Evolutionary conservation across 2,329 filamentous ascomycete species (phyloP).

Genomic region (Zasmidium cellare): DNA sequence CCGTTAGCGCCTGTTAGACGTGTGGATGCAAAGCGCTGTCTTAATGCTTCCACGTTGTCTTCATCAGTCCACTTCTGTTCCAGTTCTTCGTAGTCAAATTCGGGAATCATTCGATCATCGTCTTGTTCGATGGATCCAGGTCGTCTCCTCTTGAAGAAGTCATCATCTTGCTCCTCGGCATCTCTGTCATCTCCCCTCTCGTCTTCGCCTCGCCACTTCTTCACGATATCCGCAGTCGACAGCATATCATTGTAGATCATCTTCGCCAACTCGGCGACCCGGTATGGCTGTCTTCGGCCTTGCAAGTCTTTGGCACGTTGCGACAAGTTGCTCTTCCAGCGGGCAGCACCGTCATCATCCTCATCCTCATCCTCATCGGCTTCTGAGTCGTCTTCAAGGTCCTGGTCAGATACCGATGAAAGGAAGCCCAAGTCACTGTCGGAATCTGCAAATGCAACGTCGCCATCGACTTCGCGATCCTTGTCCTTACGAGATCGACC

Average conservation of each 20-base stretch:
- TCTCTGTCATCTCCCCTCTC: constrained; percentile 54
- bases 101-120: constrained; percentile 78
- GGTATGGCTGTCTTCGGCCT: constrained; percentile 68
- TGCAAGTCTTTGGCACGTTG: constrained; percentile 74
- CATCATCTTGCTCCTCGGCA: constrained; percentile 62
- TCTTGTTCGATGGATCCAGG: constrained; percentile 49
- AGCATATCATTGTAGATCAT: constrained; percentile 86
- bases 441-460: constrained; percentile 90
- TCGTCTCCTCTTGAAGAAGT: constrained; percentile 62
- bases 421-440: constrained; percentile 94
- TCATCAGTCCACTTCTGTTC: constrained; percentile 82
- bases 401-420: constrained; percentile 62
- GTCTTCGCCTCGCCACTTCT: constrained; percentile 74
- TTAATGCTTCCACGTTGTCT: constrained; percentile 73
- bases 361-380: constrained; percentile 56
- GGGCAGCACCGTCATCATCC: constrained; percentile 69
- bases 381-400: constrained; percentile 50
- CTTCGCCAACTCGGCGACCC: constrained; percentile 78
- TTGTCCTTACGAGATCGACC: constrained; percentile 53
- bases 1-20: constrained; percentile 55
- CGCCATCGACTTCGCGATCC: constrained; percentile 57
- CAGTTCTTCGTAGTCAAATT: constrained; percentile 76
- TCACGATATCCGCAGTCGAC: constrained; percentile 71
- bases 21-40: constrained; percentile 72
- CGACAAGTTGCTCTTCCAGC: constrained; percentile 87